These are phyloP conservation scores for Glycine tomentella DNA, from an alignment of 306 rosid genomes.

Conservation along the genomic window DNA sequence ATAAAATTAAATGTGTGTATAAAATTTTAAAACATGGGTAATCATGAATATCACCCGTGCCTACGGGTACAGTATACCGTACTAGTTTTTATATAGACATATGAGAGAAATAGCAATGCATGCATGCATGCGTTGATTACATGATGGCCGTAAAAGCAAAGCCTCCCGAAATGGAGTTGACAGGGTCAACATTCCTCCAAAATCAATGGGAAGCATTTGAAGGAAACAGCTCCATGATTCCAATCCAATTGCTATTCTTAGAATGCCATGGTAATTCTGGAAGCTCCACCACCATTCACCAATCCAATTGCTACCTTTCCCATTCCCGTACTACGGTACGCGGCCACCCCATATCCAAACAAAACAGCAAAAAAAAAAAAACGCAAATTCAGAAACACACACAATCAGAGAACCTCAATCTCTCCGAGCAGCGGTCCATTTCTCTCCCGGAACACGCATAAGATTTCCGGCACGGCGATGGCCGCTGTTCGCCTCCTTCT, in stretches of 20 bases:
- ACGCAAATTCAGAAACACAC: neutral
- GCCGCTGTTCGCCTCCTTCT: constrained; percentile 66
- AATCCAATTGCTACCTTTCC: neutral
- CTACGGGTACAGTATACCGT: no score
- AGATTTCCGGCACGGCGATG: constrained; percentile 62
- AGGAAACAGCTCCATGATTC: neutral
- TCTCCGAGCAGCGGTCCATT: constrained; percentile 83
- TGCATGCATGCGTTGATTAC: neutral
- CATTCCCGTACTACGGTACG: neutral
- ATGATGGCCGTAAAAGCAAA: neutral
- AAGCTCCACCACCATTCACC: no score
- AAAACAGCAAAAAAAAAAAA: constrained; percentile 26
- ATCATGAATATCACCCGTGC: no score
- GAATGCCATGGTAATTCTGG: neutral
- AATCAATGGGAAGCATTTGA: neutral
- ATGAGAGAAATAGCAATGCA: neutral
- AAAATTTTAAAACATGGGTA: no score
- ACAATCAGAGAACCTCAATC: constrained; percentile 33
- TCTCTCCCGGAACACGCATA: constrained; percentile 48
- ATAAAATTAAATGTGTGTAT: no score
- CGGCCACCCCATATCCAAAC: constrained; percentile 13
- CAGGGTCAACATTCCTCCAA: neutral
- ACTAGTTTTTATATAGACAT: no score
- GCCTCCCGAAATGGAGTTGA: neutral
- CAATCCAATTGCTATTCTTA: neutral